Evolutionary conservation across 106 monocot genomes (phyloP), one percentile per base, ranked within the genome.

Genomic region (Platanthera zijinensis): DNA sequence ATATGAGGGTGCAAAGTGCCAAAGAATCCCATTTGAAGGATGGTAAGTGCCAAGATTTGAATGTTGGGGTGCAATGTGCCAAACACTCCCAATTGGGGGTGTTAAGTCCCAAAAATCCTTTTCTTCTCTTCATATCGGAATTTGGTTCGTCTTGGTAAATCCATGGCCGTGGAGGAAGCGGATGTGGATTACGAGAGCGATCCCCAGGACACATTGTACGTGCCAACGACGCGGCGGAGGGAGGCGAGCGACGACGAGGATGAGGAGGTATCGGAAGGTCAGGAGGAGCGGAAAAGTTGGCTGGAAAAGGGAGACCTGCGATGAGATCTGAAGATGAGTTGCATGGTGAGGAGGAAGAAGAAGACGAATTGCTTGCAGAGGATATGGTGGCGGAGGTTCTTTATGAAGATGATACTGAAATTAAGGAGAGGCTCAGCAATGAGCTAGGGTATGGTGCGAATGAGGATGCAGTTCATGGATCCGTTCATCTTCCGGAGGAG

Each of bases 151-250:
- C 32, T 32, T 32, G 32, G 32, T 32, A 32, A 32, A 32, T 51
- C 50, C 50, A 72, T 72, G 74, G 80, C 11, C 32, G 32, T 32
- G 47, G 83, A 66, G 48, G 74, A 53, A 17, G 84, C 80, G 52
- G 83, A 74, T 57, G 86, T 30, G 79, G 94, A 94, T 25, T 95
- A 95, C 83, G 92, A 89, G 84, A 90, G 91, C 81, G 95, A 95
- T 81, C 95, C 90, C 50, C 92, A 95, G 62, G 95, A 95, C 73
- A 50, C 79, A 66, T 86, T 78, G 52, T 84, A 81, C 7, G 86
- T 90, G 21, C 64, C 78, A 46, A 76, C 80, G 76, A 84, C 88
- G 92, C 84, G 92, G 49, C 85, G 95, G 18, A 70, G 95, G 72
- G 92, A 87, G 76, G 91, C 94, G 21, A 89, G 89, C 80, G 92